phyloP scores from a whole-genome alignment of 345 rosid genomes.

The Euphorbia pulcherrima region DNA sequence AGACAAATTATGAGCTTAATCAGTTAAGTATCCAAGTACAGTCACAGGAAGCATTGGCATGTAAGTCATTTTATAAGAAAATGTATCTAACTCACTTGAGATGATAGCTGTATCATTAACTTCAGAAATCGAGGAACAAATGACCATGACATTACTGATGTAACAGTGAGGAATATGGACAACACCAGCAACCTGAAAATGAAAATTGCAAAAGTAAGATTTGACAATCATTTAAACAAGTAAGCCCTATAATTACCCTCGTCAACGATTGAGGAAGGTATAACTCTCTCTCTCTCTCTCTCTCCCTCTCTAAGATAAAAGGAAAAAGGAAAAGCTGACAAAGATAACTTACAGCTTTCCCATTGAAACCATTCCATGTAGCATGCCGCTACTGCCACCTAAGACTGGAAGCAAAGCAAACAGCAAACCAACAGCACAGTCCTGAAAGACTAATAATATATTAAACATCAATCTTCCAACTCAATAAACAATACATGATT shows the following conservation, averaged over 20 bases:
- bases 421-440: slow-evolving; percentile 90
- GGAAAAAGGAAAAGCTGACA: not conserved
- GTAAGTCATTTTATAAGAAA: not conserved
- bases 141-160: slow-evolving; percentile 84
- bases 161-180: slow-evolving; percentile 67
- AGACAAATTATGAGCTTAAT: slow-evolving; percentile 13
- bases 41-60: not conserved
- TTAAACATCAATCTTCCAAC: slow-evolving; percentile 8
- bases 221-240: slow-evolving; percentile 9
- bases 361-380: slow-evolving; percentile 84
- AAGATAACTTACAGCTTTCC: slow-evolving; percentile 77
- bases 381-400: slow-evolving; percentile 86
- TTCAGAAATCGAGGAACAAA: slow-evolving; percentile 94
- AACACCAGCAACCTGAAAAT: slow-evolving; percentile 68
- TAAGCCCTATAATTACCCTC: not conserved
- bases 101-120: slow-evolving; percentile 91
- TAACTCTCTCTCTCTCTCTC: not conserved
- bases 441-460: slow-evolving; percentile 41
- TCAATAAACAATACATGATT: slow-evolving; percentile 12
- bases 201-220: slow-evolving; percentile 8
- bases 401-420: slow-evolving; percentile 94
- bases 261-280: not conserved
- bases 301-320: not conserved
- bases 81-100: slow-evolving; percentile 63
- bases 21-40: slow-evolving; percentile 12